Base-by-base conservation (phyloP, 371 early-diverging fungal species). In the Apophysomyces ossiformis region DNA sequence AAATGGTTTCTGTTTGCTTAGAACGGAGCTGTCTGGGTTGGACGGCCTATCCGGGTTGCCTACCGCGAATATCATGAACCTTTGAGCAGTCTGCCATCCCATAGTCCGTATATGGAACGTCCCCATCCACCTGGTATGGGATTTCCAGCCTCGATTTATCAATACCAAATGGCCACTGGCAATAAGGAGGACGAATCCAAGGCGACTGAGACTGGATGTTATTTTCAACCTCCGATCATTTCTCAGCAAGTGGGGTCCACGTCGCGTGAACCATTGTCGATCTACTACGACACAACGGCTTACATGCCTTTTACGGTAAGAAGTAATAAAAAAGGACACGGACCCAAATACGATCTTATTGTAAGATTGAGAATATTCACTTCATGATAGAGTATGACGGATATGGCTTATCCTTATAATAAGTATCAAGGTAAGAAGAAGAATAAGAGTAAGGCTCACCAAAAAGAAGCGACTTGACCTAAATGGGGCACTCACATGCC, bases 41-140 rank as follows among this genome's bases (percentile, higher is more conserved):
- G 46, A 7, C 67, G 39, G 11, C 37, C 37, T 6, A 26, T 70
- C 13, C 66, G 67, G 35, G 67, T 70, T 2, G 50, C 70, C 5
- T 66, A 60, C 38, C 70, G 70, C 5, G 70, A 70, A 60, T 57
- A 57, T 11, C 59, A 47, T 16, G 47, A 65, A 7, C n/a, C 54
- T 11, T 4, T n/a, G 12, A n/a, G 18, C 11, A 13, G 1, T 18
- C 45, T 56, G 12, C 15, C 26, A 13, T 21, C 16, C 12, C 37
- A 54, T n/a, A 11, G 63, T 26, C 60, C 60, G 18, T 37, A 45
- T 13, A 15, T 43, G 21, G 63, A 66, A 35, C 63, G 61, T 8
- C 70, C 70, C 5, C 67, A 70, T 59, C 70, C 70, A 16, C 70
- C 70, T 7, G 70, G 70, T 16, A 32, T 64, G 59, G 70, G 70